Conservation (phyloP, 2,329 filamentous ascomycete genomes). For the Alternaria gaisen region DNA sequence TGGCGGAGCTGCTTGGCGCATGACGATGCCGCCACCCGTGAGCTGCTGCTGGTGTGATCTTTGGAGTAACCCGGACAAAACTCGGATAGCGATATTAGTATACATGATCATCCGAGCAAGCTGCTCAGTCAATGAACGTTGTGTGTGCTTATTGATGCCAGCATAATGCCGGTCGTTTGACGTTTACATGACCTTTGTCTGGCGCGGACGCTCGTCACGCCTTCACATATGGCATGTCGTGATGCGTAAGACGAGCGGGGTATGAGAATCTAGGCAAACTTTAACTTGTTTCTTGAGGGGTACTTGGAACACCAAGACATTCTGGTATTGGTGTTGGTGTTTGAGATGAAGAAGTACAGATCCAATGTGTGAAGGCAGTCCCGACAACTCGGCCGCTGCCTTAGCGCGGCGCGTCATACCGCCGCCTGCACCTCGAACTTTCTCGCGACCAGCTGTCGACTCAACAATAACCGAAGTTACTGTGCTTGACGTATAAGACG, state of each 20-base stretch:
- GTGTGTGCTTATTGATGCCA: neutral
- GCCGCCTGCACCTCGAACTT: conserved; percentile 16
- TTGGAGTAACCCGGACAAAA: neutral
- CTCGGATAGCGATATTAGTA: neutral
- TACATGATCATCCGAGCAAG: neutral
- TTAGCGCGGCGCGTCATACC: conserved; percentile 23
- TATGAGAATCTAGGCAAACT: neutral
- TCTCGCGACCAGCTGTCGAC: neutral
- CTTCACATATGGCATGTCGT: neutral
- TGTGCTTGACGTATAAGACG: conserved; percentile 12
- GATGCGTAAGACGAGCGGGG: neutral
- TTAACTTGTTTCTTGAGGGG: neutral
- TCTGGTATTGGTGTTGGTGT: neutral
- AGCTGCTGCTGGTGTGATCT: neutral
- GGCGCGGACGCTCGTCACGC: neutral
- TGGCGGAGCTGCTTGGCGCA: conserved; percentile 25
- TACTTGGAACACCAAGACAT: neutral
- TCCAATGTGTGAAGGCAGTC: neutral
- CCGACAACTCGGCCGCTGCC: conserved; percentile 3
- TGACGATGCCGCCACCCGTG: conserved; percentile 9
- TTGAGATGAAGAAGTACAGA: neutral
- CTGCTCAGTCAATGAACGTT: neutral
- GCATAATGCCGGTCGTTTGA: neutral
- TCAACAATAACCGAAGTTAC: conserved; percentile 9
- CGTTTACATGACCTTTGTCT: neutral